phyloP scores from a whole-genome alignment of 1,284 basidiomycete genomes.

The Flammula alnicola region DNA sequence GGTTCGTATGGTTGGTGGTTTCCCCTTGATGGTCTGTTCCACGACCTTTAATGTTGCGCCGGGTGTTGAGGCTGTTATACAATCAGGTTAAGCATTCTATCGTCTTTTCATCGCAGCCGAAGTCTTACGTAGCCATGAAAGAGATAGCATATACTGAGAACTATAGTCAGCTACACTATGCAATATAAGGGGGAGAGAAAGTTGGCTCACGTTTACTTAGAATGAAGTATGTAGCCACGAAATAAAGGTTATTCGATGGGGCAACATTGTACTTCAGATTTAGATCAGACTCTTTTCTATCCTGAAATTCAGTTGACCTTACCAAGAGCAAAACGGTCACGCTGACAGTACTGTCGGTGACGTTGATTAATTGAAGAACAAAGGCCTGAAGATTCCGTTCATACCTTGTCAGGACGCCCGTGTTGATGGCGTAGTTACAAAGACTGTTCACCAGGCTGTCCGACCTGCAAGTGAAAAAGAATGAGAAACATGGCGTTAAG shows the following conservation, averaged over 20 bases:
- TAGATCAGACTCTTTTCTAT: background rate
- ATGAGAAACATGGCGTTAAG: no score
- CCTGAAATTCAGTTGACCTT: constrained; percentile 19
- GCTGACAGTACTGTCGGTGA: constrained; percentile 54
- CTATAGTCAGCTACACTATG: constrained; percentile 5
- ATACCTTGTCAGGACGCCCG: constrained; percentile 65
- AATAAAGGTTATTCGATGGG: constrained; percentile 57
- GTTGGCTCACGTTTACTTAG: constrained; percentile 61
- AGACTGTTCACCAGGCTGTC: constrained; percentile 62
- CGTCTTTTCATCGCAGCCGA: background rate
- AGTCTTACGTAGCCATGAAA: constrained; percentile 64
- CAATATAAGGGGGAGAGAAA: background rate
- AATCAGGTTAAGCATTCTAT: background rate
- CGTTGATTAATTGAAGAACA: background rate
- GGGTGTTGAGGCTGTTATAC: constrained; percentile 51
- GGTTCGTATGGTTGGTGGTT: constrained; percentile 45
- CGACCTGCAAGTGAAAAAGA: constrained; percentile 42
- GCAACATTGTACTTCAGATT: constrained; percentile 56
- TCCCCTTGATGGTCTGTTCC: constrained; percentile 48
- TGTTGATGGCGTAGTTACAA: constrained; percentile 55
- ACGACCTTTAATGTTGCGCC: constrained; percentile 47
- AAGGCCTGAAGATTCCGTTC: constrained; percentile 4
- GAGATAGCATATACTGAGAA: constrained; percentile 67
- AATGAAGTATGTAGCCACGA: constrained; percentile 62
- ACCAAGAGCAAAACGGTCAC: constrained; percentile 61